Conservation (phyloP, 139 green algal genomes). For the Micromonas commoda region DNA sequence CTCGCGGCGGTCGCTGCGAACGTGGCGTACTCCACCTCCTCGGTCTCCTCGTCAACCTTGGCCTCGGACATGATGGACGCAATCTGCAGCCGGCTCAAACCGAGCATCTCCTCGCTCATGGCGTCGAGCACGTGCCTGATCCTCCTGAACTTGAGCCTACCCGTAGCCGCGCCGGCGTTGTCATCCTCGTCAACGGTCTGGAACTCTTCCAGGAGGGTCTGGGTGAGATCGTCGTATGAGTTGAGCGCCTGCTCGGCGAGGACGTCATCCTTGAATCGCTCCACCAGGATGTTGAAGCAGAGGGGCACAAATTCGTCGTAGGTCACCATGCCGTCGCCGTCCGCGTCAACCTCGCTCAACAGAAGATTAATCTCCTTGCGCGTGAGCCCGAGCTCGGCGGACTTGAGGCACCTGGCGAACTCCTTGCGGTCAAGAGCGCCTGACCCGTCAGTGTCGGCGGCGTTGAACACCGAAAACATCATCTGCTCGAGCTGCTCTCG, state of each 20-base stretch:
- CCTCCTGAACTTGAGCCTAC: background rate
- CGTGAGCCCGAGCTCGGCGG: slow-evolving; percentile 50
- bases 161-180: background rate
- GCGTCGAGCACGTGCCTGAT: slow-evolving; percentile 19
- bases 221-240: slow-evolving; percentile 2
- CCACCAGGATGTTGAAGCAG: slow-evolving; percentile 34
- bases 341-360: slow-evolving; percentile 45
- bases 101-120: slow-evolving; percentile 27
- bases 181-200: background rate
- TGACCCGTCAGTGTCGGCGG: slow-evolving; percentile 42
- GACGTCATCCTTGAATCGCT: slow-evolving; percentile 30
- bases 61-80: slow-evolving; percentile 28
- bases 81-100: slow-evolving; percentile 33
- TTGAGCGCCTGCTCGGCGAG: background rate
- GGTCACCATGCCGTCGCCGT: slow-evolving; percentile 32
- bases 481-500: slow-evolving; percentile 46
- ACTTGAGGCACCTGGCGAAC: slow-evolving; percentile 51
- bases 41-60: slow-evolving; percentile 5
- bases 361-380: slow-evolving; percentile 53
- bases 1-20: slow-evolving; percentile 25
- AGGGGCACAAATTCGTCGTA: slow-evolving; percentile 35
- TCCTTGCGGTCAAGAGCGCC: slow-evolving; percentile 39
- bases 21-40: slow-evolving; percentile 21
- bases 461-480: slow-evolving; percentile 38
- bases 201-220: slow-evolving; percentile 14